Conservation (phyloP, 2,329 filamentous ascomycete species). For the Hypocrella siamensis region DNA sequence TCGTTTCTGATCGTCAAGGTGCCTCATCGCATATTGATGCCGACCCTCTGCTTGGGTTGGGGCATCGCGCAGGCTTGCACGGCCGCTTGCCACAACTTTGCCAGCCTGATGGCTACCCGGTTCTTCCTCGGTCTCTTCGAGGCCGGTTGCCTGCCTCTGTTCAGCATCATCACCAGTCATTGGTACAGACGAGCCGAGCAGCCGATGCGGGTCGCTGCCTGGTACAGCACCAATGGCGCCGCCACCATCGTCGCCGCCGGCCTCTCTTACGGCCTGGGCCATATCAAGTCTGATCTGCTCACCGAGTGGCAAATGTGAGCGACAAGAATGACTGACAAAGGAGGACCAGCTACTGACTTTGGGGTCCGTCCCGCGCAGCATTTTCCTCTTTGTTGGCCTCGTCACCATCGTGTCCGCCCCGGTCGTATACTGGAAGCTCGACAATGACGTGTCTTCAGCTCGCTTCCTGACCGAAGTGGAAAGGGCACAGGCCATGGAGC, state of each 20-base stretch:
- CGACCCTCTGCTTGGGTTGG: conserved; percentile 28
- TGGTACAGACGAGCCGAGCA: conserved; percentile 39
- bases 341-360: no score
- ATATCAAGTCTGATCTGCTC: conserved; percentile 22
- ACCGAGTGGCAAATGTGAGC: conserved; percentile 10
- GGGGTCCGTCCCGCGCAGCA: conserved; percentile 9
- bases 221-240: conserved; percentile 47
- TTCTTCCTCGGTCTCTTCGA: conserved; percentile 33
- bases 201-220: conserved; percentile 45
- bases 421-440: conserved; percentile 42
- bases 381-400: conserved; percentile 45
- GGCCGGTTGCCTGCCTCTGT: conserved; percentile 33
- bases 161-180: conserved; percentile 29
- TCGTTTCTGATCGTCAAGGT: conserved; percentile 45
- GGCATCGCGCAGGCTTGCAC: conserved; percentile 26
- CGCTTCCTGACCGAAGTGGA: conserved; percentile 49
- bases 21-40: conserved; percentile 42
- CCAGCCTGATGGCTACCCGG: conserved; percentile 29
- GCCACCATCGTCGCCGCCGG: conserved; percentile 41
- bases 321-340: no score
- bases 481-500: conserved; percentile 50
- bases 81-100: conserved; percentile 31
- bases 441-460: conserved; percentile 40
- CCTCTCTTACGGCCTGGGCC: conserved; percentile 39
- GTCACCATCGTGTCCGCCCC: conserved; percentile 43